Evolutionary conservation across 371 early-diverging fungal species (phyloP).

Genomic region (Batkoa obscura): DNA sequence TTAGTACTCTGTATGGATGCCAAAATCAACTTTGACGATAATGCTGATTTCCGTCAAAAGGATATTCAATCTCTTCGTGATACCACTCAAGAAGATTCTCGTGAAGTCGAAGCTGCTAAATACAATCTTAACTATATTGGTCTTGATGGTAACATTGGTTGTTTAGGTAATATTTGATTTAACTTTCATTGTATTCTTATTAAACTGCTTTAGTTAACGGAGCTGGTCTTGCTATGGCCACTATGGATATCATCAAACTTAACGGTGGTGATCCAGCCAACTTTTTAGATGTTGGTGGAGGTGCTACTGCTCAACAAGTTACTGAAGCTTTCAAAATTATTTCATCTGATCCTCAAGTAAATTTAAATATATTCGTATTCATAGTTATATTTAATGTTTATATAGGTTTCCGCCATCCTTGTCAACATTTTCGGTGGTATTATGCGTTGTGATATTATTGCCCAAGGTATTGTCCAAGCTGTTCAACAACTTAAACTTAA

Average conservation of each 20-base stretch:
- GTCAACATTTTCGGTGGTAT: slow-evolving; percentile 99
- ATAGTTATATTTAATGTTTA: too few species aligned
- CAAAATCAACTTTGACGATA: slow-evolving; percentile 96
- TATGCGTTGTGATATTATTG: slow-evolving; percentile 97
- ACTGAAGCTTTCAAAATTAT: slow-evolving; percentile 97
- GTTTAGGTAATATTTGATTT: slow-evolving; percentile 21
- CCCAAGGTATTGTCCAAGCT: slow-evolving; percentile 93
- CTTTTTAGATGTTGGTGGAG: slow-evolving; percentile 97
- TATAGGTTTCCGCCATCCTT: slow-evolving; percentile 66
- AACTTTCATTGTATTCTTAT: neutral
- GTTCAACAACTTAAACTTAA: slow-evolving; percentile 72
- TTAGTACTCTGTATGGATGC: slow-evolving; percentile 73
- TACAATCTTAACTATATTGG: slow-evolving; percentile 97
- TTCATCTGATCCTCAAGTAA: slow-evolving; percentile 71
- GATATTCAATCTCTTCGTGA: slow-evolving; percentile 78
- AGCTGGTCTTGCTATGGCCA: slow-evolving; percentile 98
- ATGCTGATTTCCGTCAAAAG: slow-evolving; percentile 92
- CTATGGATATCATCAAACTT: slow-evolving; percentile 97
- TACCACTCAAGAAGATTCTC: slow-evolving; percentile 86
- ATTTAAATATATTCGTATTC: neutral
- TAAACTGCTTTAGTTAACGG: slow-evolving; percentile 58
- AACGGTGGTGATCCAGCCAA: slow-evolving; percentile 98
- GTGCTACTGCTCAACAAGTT: slow-evolving; percentile 88
- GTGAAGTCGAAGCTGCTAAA: slow-evolving; percentile 93
- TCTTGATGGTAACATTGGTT: slow-evolving; percentile 71